Evolutionary conservation across 2,329 filamentous ascomycete species (phyloP).

Genomic region (Botryotinia calthae): DNA sequence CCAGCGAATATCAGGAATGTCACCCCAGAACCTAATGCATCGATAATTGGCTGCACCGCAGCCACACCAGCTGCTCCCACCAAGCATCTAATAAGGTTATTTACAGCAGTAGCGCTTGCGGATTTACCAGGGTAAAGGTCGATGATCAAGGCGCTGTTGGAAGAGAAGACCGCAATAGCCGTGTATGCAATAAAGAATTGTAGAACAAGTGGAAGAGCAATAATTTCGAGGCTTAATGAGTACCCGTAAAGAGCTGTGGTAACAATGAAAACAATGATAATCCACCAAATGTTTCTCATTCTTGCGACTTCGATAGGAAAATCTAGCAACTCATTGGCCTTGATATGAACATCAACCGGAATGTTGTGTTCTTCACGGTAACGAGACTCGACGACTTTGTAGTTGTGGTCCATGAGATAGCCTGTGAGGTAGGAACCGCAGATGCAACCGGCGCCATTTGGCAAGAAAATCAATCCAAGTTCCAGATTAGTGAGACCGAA

Average conservation of each 20-base stretch:
- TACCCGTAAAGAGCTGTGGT: slow-evolving; percentile 39
- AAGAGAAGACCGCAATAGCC: slow-evolving; percentile 30
- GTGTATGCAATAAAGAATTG: slow-evolving; percentile 34
- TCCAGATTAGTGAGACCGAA: slow-evolving; percentile 43
- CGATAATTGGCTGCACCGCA: slow-evolving; percentile 13
- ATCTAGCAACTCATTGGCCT: slow-evolving; percentile 39
- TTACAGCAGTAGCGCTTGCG: slow-evolving; percentile 21
- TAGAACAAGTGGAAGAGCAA: slow-evolving; percentile 23
- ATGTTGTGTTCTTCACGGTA: slow-evolving; percentile 32
- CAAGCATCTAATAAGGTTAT: slow-evolving; percentile 23
- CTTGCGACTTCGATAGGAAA: slow-evolving; percentile 44
- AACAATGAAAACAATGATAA: slow-evolving; percentile 41
- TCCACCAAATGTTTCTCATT: slow-evolving; percentile 40
- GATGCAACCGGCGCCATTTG: slow-evolving; percentile 25
- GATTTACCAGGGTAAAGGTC: slow-evolving; percentile 24
- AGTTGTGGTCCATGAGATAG: slow-evolving; percentile 43
- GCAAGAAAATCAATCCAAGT: slow-evolving; percentile 37
- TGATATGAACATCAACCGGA: slow-evolving; percentile 31
- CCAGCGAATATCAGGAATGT: slow-evolving; percentile 11
- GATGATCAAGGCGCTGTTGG: slow-evolving; percentile 24
- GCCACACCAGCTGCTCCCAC: slow-evolving; percentile 20
- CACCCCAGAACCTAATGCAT: slow-evolving; percentile 12
- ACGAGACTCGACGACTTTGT: slow-evolving; percentile 37
- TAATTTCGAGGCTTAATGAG: neutral
- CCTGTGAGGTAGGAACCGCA: slow-evolving; percentile 43